Evolutionary conservation across 306 rosid species (phyloP), one percentile per base, ranked within the genome.

Genomic region (Benincasa hispida): DNA sequence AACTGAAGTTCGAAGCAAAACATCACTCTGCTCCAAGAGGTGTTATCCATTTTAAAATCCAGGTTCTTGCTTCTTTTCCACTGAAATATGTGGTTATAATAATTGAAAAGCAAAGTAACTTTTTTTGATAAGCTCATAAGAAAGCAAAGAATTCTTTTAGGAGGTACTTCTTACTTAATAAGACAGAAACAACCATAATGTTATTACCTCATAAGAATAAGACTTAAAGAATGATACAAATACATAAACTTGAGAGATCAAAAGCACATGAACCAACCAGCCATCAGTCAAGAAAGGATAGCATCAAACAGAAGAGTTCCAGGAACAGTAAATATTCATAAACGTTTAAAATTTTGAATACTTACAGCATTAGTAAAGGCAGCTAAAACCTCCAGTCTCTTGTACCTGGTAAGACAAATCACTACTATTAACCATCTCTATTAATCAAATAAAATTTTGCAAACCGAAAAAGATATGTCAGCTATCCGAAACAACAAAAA

Each of bases 351-450:
- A 53, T 77, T 78, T 34, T 45, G 78, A 74, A 70, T 78, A 87
- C 99, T 89, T 90, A 94, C 99, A 83, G 98, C 95, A 88, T 94
- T 94, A 62, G 99, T 94, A 85, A 94, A 94, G 62, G 99, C 98
- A 79, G 99, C 86, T 84, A 94, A 79, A 66, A 90, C 97, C 86
- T 92, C 96, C 24, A 94, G 91, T 91, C 99, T 87, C 84, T 90
- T 88, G 85, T 94, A 94, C 85, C 99, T 94, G 93, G 74, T 53
- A 80, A 41, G 45, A 30, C 45, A 53, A 69, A 69, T 27, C 60
- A 10, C 50, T 11, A 35, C 19, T 77, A 17, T 37, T 28, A 72
- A 59, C 22, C 57, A 15, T 45, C 37, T 56, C 37, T 24, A 22
- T 13, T 61, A 69, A 59, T 39, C 34, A 66, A 75, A 78, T 24